phyloP scores from a whole-genome alignment of 768 basidiomycete species.

The Podaxis rugospora region DNA sequence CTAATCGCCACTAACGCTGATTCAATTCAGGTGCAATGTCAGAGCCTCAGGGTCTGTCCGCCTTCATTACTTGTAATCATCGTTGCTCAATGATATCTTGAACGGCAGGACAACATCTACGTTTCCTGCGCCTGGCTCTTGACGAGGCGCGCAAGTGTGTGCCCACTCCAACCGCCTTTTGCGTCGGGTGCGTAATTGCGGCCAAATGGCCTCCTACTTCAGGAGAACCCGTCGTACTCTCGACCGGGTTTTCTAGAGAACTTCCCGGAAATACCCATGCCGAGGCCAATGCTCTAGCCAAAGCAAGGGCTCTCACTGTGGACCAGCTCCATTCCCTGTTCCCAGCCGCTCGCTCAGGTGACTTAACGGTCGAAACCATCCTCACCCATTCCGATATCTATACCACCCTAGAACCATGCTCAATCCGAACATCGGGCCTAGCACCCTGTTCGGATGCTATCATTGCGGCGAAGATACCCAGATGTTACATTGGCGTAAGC shows the following conservation, averaged over 20 bases:
- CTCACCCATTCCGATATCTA: constrained; percentile 70
- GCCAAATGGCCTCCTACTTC: constrained; percentile 35
- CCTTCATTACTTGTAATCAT: neutral
- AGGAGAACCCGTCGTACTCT: constrained; percentile 47
- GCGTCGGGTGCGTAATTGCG: constrained; percentile 83
- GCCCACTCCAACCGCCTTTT: constrained; percentile 76
- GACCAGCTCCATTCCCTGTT: constrained; percentile 42
- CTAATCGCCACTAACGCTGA: neutral
- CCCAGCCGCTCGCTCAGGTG: constrained; percentile 25
- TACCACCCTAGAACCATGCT: constrained; percentile 97
- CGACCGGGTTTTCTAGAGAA: constrained; percentile 88
- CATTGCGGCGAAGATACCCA: constrained; percentile 60
- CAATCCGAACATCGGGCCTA: constrained; percentile 81
- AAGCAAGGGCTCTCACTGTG: constrained; percentile 47
- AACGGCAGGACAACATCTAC: constrained; percentile 18
- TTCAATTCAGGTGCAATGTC: constrained; percentile 1
- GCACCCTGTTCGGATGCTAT: constrained; percentile 84
- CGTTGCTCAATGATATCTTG: neutral
- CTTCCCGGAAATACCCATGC: constrained; percentile 94
- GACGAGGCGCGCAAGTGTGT: constrained; percentile 65
- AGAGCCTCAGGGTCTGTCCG: constrained; percentile 4
- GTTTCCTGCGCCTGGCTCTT: constrained; percentile 63
- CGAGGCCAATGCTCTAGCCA: constrained; percentile 88
- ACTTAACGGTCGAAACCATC: constrained; percentile 41
- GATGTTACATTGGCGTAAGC: constrained; percentile 84